Base-by-base conservation (phyloP, 2,329 filamentous ascomycete species). In the Fusarium luffae region DNA sequence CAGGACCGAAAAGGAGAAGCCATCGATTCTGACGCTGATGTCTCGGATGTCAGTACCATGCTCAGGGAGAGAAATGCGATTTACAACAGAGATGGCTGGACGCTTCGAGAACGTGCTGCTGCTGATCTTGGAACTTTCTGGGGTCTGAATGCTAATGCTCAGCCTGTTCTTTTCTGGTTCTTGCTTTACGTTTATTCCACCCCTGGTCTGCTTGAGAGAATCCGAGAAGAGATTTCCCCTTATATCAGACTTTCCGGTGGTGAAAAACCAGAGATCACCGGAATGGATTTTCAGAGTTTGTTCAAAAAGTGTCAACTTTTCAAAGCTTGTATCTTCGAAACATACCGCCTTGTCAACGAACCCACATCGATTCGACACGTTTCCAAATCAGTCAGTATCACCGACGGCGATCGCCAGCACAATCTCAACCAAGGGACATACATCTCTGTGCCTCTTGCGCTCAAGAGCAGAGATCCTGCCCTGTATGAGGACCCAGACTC, bases 251-350 rank as follows among this genome's bases (percentile, higher is more conserved):
- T 74, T 3, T 63, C 63, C 0, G 8, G 43, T 3, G 42, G 42
- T 1, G 11, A 16, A 0, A 59, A 44, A 2, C 44, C 46, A 1
- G 58, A 74, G 13, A 70, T 74, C 5, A 27, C 21, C 1, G 69
- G 40, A 1, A 70, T 72, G 18, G 66, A 72, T 12, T 30, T 70
- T 5, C 41, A 48, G 5, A 49, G 41, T 12, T 3, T 72, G 6
- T 70, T 50, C 5, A 63, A 51, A 12, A 59, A 54, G 16, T 71
- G 68, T 13, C 73, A 66, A 3, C 65, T 75, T 37, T 54, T 75
- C 6, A 74, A 75, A 27, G 69, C 73, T 3, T 65, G 52, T 13
- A 63, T 74, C 18, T 70, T 75, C 11, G 73, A 75, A 25, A 74
- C 73, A 1, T 74, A 63, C 14, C 60, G 71, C 0, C 46, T 75